Conservation (phyloP, 495 filamentous ascomycete species). For the Pyronema omphalodes region DNA sequence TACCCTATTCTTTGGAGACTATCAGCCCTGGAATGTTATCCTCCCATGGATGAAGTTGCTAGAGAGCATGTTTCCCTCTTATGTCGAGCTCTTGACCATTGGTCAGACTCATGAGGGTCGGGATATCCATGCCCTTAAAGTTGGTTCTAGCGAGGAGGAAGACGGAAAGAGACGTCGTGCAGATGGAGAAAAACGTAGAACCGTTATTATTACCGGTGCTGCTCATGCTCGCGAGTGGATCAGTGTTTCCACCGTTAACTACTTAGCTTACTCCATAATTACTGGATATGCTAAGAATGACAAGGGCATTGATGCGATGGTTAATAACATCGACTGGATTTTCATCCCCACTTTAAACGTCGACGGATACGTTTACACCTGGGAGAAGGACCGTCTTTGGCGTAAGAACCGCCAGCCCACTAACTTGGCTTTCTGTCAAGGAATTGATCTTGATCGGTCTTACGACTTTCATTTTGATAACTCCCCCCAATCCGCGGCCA, state of each 20-base stretch:
- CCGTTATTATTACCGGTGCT: conserved; percentile 68
- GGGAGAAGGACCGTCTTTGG: conserved; percentile 84
- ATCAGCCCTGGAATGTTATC: conserved; percentile 65
- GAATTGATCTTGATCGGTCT: conserved; percentile 62
- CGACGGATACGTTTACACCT: conserved; percentile 86
- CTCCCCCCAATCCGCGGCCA: conserved; percentile 39
- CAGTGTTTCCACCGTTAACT: conserved; percentile 77
- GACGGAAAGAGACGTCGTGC: background rate
- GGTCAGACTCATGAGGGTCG: conserved; percentile 73
- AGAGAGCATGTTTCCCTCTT: conserved; percentile 68
- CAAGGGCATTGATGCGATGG: conserved; percentile 47
- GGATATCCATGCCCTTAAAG: conserved; percentile 60
- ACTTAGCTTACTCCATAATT: conserved; percentile 75
- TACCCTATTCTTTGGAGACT: conserved; percentile 74
- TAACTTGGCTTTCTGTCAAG: conserved; percentile 61
- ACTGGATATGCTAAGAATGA: conserved; percentile 52
- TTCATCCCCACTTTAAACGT: conserved; percentile 81
- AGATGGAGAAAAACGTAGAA: conserved; percentile 33
- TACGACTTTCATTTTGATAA: conserved; percentile 75
- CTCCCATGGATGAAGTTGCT: conserved; percentile 76
- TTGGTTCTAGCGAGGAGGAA: conserved; percentile 33
- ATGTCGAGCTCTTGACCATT: conserved; percentile 53
- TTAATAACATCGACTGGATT: conserved; percentile 71
- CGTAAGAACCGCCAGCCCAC: conserved; percentile 86
- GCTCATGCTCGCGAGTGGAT: conserved; percentile 94